Conservation (phyloP, 352 stramenopile species). For the Phytophthora fragariae region DNA sequence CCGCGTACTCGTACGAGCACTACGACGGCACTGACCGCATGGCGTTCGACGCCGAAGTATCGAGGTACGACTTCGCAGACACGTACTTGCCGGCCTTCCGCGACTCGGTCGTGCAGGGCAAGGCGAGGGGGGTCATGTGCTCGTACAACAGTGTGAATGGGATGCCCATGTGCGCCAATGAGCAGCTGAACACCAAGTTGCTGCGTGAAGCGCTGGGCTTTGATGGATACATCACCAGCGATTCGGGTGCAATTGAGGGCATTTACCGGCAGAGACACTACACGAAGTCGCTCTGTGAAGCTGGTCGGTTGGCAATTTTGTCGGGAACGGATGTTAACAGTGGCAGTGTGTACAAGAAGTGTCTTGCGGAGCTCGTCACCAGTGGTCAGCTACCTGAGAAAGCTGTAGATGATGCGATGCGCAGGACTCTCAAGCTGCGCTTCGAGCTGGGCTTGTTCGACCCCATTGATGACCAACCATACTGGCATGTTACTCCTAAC, state of each 20-base stretch:
- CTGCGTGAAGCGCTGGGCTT: slow-evolving; percentile 86
- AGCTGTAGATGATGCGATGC: slow-evolving; percentile 65
- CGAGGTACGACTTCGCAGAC: slow-evolving; percentile 90
- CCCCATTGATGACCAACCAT: slow-evolving; percentile 83
- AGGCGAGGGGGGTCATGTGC: slow-evolving; percentile 94
- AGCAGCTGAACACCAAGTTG: slow-evolving; percentile 63
- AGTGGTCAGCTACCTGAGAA: slow-evolving; percentile 59
- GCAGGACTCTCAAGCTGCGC: slow-evolving; percentile 82
- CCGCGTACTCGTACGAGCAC: slow-evolving; percentile 89
- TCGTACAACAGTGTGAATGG: slow-evolving; percentile 96
- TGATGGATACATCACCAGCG: slow-evolving; percentile 94
- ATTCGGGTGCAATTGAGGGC: slow-evolving; percentile 92
- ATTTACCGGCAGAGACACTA: slow-evolving; percentile 86
- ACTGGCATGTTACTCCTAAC: slow-evolving; percentile 70
- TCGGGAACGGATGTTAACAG: slow-evolving; percentile 92
- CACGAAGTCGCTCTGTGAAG: slow-evolving; percentile 75
- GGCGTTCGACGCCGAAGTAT: slow-evolving; percentile 90
- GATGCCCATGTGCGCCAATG: slow-evolving; percentile 91
- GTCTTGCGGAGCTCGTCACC: slow-evolving; percentile 66
- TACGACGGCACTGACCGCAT: slow-evolving; percentile 73
- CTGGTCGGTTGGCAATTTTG: slow-evolving; percentile 62
- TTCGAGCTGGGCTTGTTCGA: slow-evolving; percentile 95
- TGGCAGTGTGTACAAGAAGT: slow-evolving; percentile 79
- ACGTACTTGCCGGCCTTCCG: slow-evolving; percentile 92
- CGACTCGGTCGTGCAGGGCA: slow-evolving; percentile 75